These are phyloP conservation scores for Leishmania braziliensis DNA, from an alignment of 208 protist genomes.

Conservation along the genomic window DNA sequence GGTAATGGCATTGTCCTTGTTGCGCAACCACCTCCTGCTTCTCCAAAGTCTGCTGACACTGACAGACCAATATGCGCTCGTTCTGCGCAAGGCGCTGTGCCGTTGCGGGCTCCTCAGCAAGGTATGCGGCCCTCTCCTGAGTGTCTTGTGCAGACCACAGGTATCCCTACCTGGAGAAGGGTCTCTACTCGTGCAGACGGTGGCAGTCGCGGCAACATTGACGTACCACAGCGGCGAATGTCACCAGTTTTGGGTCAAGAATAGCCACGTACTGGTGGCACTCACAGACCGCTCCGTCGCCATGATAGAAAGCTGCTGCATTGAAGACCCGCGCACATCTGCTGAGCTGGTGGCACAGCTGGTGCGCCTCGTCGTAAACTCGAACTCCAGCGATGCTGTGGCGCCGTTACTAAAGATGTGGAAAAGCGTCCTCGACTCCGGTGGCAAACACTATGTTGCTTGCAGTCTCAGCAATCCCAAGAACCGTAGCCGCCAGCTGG, in stretches of 20 bases:
- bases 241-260: slow-evolving; percentile 11
- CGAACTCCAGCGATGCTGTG: slow-evolving; percentile 6
- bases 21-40: slow-evolving; percentile 17
- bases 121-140: slow-evolving; percentile 15
- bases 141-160: neutral
- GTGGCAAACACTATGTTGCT: slow-evolving; percentile 25
- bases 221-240: slow-evolving; percentile 11
- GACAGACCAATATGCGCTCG: slow-evolving; percentile 15
- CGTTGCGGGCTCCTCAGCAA: slow-evolving; percentile 3
- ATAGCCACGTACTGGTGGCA: slow-evolving; percentile 4
- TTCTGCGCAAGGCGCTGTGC: slow-evolving; percentile 15
- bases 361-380: slow-evolving; percentile 45
- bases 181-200: slow-evolving; percentile 14
- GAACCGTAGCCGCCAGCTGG: slow-evolving; percentile 33
- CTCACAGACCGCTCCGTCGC: neutral
- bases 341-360: slow-evolving; percentile 40
- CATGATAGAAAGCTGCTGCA: neutral
- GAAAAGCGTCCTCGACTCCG: slow-evolving; percentile 18
- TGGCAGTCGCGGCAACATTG: slow-evolving; percentile 21
- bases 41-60: slow-evolving; percentile 22
- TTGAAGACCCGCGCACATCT: neutral
- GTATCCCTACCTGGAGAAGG: neutral
- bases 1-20: neutral
- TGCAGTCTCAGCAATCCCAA: slow-evolving; percentile 35
- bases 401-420: slow-evolving; percentile 25